Percentiles rank a stretch among this genome's conserved stretches.
Evolutionary conservation across 164 flowering plant genomes (phyloP).

Genomic region (Malania oleifera): DNA sequence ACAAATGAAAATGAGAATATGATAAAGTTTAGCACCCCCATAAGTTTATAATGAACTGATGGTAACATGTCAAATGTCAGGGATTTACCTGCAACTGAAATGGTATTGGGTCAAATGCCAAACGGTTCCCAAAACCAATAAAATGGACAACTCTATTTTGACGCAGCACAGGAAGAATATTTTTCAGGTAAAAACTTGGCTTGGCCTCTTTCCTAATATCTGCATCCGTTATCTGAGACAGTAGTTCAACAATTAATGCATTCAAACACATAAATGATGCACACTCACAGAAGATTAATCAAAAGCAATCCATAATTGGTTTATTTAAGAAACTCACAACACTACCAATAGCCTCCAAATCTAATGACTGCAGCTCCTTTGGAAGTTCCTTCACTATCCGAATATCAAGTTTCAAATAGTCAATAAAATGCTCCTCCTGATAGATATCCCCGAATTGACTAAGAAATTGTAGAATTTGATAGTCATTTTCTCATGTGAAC

Average conservation of each 20-base stretch:
- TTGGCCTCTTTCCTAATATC: constrained; percentile 82
- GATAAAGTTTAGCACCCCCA: neutral
- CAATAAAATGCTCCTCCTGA: constrained; percentile 89
- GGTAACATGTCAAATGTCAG: constrained; percentile 6
- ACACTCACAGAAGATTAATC: neutral
- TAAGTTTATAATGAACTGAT: neutral
- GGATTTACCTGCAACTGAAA: constrained; percentile 74
- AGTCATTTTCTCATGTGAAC: constrained; percentile 36
- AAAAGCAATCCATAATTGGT: neutral
- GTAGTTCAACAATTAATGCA: constrained; percentile 16
- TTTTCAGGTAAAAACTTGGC: constrained; percentile 68
- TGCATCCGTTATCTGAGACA: constrained; percentile 68
- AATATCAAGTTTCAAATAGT: constrained; percentile 81
- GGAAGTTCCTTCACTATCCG: constrained; percentile 92
- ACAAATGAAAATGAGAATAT: neutral
- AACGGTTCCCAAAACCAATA: constrained; percentile 89
- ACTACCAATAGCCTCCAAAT: constrained; percentile 88
- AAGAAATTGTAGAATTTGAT: constrained; percentile 36
- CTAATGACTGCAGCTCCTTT: constrained; percentile 68
- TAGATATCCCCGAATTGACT: constrained; percentile 97
- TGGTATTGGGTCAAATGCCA: constrained; percentile 95
- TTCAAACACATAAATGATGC: constrained; percentile 6
- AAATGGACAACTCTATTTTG: constrained; percentile 82
- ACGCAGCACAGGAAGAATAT: constrained; percentile 77
- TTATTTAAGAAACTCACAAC: constrained; percentile 49